These are phyloP conservation scores for Ophiostoma sp. DNA, from an alignment of 2,329 filamentous ascomycete species.

Conservation along the genomic window DNA sequence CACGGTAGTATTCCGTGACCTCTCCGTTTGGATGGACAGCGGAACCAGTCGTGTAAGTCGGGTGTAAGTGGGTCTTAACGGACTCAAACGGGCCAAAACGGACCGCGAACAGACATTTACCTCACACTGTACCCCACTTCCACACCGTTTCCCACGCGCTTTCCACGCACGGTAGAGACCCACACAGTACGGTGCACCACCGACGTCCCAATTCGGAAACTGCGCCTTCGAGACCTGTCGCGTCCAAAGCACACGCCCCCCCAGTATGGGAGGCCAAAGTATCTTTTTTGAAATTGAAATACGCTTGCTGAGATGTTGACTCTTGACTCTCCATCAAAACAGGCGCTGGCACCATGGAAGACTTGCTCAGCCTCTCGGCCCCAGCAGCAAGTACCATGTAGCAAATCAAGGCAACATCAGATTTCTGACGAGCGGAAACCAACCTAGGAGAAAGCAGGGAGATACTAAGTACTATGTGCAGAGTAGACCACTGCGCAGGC, in stretches of 20 bases:
- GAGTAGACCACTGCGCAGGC: not conserved
- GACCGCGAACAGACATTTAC: not conserved
- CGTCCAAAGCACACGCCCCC: not conserved
- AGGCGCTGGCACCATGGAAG: not conserved
- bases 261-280: not conserved
- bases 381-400: not conserved
- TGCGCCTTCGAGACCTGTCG: not conserved
- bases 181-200: not conserved
- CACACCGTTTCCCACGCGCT: not conserved
- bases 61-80: not conserved
- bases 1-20: not conserved
- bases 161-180: conserved; percentile 1
- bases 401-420: not conserved
- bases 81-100: not conserved
- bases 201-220: not conserved
- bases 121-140: not conserved
- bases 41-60: not conserved
- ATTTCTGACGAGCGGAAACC: not conserved
- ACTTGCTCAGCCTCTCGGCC: not conserved
- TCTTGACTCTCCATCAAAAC: not conserved
- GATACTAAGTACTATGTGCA: not conserved
- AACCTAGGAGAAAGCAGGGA: not conserved
- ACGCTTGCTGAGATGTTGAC: not conserved
- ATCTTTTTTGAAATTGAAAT: not conserved
- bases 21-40: not conserved